These are phyloP conservation scores for Somion occarium DNA, from an alignment of 1,284 basidiomycete species.

Conservation along the genomic window DNA sequence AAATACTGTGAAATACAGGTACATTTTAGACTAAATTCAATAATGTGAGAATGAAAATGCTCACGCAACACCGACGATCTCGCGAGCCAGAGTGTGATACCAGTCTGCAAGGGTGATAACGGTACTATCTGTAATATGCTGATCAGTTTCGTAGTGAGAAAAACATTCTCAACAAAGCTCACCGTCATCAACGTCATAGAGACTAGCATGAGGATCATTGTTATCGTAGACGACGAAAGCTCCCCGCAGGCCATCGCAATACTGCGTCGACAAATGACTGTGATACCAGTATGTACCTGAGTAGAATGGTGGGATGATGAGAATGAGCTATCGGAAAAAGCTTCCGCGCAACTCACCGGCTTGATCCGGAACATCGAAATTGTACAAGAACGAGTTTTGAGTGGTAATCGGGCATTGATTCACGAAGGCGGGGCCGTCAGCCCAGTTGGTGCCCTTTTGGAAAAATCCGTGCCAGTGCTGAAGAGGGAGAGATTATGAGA, in stretches of 20 bases:
- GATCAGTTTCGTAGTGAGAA: constrained; percentile 3
- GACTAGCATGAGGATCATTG: constrained; percentile 30
- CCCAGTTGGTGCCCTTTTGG: constrained; percentile 25
- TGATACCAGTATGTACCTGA: constrained; percentile 22
- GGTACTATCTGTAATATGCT: constrained; percentile 16
- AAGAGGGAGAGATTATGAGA: too few species aligned
- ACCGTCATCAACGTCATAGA: constrained; percentile 43
- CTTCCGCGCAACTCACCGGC: constrained; percentile 28
- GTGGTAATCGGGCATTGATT: constrained; percentile 48
- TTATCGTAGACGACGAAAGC: constrained; percentile 39
- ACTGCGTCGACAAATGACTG: constrained; percentile 20
- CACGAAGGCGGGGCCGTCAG: constrained; percentile 30
- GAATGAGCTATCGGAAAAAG: too few species aligned
- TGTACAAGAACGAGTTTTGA: constrained; percentile 38
- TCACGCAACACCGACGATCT: constrained; percentile 9
- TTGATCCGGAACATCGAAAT: constrained; percentile 25
- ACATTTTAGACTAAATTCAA: not conserved
- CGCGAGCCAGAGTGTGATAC: constrained; percentile 19
- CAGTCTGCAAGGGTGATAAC: constrained; percentile 25
- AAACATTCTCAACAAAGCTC: too few species aligned
- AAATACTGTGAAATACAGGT: not conserved
- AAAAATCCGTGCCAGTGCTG: constrained; percentile 34
- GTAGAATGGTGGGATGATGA: not conserved
- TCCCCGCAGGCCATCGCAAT: constrained; percentile 34
- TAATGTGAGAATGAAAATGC: constrained; percentile 2